These are phyloP conservation scores for Melampsora abietis-canadensis DNA, from an alignment of 1,284 basidiomycete genomes.

Conservation along the genomic window DNA sequence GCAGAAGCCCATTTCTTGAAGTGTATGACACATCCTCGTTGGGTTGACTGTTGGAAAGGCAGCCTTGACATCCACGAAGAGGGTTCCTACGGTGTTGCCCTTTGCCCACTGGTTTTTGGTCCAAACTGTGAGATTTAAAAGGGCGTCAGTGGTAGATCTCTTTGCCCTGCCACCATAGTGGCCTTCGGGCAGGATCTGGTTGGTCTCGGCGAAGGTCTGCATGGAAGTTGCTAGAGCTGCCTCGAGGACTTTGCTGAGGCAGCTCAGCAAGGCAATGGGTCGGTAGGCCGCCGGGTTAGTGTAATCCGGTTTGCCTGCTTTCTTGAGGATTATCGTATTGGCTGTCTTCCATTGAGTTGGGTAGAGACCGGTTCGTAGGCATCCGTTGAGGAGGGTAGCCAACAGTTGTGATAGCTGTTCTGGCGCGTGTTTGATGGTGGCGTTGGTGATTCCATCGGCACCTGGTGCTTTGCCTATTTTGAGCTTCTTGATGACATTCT, in stretches of 20 bases:
- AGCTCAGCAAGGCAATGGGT: background rate
- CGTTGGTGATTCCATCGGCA: background rate
- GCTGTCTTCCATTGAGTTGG: no score
- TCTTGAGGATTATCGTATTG: no score
- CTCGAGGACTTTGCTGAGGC: background rate
- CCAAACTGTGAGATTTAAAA: constrained; percentile 4
- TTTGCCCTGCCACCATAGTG: background rate
- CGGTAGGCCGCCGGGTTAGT: background rate
- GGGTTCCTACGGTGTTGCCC: background rate
- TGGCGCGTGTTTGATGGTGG: background rate
- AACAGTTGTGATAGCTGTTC: no score
- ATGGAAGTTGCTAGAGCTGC: background rate
- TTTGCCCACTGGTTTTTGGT: constrained; percentile 12
- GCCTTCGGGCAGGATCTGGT: background rate
- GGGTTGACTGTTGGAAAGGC: constrained; percentile 21
- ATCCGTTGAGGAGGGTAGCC: no score
- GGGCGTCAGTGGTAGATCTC: background rate
- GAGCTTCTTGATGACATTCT: no score
- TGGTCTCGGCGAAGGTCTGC: background rate
- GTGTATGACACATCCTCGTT: background rate
- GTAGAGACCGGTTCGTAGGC: no score
- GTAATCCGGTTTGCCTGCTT: no score
- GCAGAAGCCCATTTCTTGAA: background rate
- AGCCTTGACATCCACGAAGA: constrained; percentile 11
- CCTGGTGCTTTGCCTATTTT: no score